A percentile compares a stretch with the other conserved stretches of the same genome.
These are phyloP conservation scores for Solanum gandarillasii DNA, from an alignment of 257 asterid species.

Conservation along the genomic window DNA sequence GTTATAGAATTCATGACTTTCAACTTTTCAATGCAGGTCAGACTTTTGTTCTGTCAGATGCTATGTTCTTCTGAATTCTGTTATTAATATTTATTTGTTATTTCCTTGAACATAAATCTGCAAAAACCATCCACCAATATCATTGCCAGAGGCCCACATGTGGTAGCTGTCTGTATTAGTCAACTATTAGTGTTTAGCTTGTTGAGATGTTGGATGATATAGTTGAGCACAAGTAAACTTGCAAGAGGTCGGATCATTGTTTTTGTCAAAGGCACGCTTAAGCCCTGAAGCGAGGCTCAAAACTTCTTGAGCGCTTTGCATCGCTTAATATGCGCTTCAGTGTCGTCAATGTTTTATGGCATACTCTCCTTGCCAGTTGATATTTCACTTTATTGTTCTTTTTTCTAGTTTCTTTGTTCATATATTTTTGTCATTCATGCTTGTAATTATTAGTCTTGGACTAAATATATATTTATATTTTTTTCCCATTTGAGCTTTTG, in stretches of 20 bases:
- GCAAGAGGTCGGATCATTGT: not conserved
- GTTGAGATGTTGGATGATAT: not conserved
- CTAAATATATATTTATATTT: not conserved
- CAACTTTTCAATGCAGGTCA: conserved; percentile 97
- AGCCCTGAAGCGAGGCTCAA: not conserved
- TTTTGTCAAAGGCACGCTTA: not conserved
- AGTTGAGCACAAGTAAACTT: not conserved
- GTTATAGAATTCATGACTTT: conserved; percentile 90
- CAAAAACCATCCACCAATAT: not conserved
- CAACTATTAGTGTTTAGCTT: not conserved
- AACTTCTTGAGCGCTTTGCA: not conserved
- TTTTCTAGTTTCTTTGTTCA: not conserved
- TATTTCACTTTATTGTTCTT: not conserved
- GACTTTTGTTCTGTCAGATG: not conserved
- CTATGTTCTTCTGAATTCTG: not conserved
- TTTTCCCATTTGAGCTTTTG: not conserved
- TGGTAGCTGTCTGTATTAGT: not conserved
- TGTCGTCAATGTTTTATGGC: not conserved
- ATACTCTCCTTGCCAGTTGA: not conserved
- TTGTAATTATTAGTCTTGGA: not conserved
- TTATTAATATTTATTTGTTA: not conserved
- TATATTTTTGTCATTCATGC: not conserved
- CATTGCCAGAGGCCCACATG: not conserved
- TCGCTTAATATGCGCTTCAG: not conserved
- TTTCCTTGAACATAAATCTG: not conserved